Evolutionary conservation across 129 eudicot species (phyloP).

Genomic region (Lactuca sativa): DNA sequence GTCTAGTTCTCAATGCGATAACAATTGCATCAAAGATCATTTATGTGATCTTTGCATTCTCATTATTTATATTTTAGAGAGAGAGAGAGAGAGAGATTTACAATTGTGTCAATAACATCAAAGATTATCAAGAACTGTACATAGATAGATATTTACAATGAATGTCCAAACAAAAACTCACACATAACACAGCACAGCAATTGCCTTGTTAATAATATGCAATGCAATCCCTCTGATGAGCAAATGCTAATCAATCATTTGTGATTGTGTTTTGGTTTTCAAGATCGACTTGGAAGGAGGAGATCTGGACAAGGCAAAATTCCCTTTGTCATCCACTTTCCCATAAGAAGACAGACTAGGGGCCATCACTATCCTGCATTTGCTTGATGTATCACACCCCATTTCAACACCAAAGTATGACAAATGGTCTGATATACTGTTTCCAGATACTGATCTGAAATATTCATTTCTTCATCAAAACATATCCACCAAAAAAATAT

Average conservation of each 20-base stretch:
- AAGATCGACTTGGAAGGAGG: slow-evolving; percentile 40
- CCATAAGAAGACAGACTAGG: slow-evolving; percentile 46
- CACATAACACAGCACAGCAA: background rate
- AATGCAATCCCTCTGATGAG: background rate
- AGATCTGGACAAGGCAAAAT: slow-evolving; percentile 53
- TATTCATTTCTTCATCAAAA: background rate
- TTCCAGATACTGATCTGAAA: slow-evolving; percentile 87
- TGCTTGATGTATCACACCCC: slow-evolving; percentile 59
- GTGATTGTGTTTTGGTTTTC: slow-evolving; percentile 26
- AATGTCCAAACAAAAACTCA: background rate
- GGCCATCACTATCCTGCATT: slow-evolving; percentile 67
- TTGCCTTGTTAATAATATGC: slow-evolving; percentile 5
- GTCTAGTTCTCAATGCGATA: too few relatives aligned
- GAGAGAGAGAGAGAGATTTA: background rate
- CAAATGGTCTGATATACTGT: slow-evolving; percentile 80
- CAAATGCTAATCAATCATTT: background rate
- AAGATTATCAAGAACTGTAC: slow-evolving; percentile 12
- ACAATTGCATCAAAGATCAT: too few relatives aligned
- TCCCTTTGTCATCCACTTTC: slow-evolving; percentile 54
- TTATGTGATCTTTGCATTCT: background rate
- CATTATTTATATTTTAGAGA: background rate
- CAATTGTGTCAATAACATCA: background rate
- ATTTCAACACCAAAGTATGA: slow-evolving; percentile 66
- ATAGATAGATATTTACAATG: slow-evolving; percentile 25
- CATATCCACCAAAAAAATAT: background rate